Evolutionary conservation across 2,329 filamentous ascomycete genomes (phyloP), one percentile per base, ranked within the genome.

Genomic region (Monosporascus sp.): DNA sequence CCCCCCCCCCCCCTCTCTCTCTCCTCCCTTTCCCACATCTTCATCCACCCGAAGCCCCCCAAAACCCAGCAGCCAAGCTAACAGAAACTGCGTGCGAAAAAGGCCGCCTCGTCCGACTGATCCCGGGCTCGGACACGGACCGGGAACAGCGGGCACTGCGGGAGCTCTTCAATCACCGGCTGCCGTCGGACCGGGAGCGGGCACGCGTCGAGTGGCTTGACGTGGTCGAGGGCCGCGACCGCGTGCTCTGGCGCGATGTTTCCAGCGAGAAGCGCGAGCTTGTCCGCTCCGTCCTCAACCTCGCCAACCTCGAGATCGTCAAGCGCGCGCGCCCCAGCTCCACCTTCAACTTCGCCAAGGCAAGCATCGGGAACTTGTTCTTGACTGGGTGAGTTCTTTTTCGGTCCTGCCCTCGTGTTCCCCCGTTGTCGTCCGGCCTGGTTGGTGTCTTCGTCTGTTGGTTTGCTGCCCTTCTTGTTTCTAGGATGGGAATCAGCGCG

Each of bases 71-170:
- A 19, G 11, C 19, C 43, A 31, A 14, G n/a, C 31, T 40, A 40
- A 38, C 27, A 8, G 7, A 22, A 2, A 26, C 5, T 7, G 9
- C 38, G 9, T 34, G 31, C 9, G 9, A 24, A 34, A 14, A 34
- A 92, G 90, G 90, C 71, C 87, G 94, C 61, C 81, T 97, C 5
- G 91, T 97, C 53, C 88, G 94, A 20, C 81, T 97, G 48, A 97
- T 97, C 57, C 93, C 93, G 1, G 81, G 86, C 56, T 70, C 77
- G 20, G 71, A 78, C 9, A 78, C 79, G 19, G 77, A 82, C 57
- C 73, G 78, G 16, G 89, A 93, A 64, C 85, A 85, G 36, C 79
- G 80, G 1, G 90, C 91, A 5, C 88, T 96, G 63, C 91, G 89
- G 67, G 74, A 80, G 1, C 81, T 97, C 51, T 95, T 97, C 78